Percentiles rank a stretch among this genome's conserved stretches.
Conservation (phyloP, 148 eudicot genomes). For the Arctostaphylos glauca region DNA sequence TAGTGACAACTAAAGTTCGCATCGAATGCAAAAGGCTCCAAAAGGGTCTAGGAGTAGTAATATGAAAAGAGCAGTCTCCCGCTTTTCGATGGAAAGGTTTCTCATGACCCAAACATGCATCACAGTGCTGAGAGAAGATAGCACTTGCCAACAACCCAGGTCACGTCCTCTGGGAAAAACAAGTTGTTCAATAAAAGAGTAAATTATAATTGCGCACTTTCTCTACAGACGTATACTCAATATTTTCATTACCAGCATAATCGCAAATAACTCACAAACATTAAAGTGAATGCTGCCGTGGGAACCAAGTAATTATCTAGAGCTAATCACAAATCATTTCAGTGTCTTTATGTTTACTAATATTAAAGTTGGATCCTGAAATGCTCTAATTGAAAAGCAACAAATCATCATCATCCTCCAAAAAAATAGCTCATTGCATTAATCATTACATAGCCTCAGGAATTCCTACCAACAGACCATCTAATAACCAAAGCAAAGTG, state of each 20-base stretch:
- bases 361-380: too few species aligned
- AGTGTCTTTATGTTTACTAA: neutral
- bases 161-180: too few species aligned
- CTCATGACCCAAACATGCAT: too few species aligned
- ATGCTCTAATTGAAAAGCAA: neutral
- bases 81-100: too few species aligned
- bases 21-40: too few species aligned
- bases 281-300: neutral
- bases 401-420: neutral
- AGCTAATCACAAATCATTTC: neutral
- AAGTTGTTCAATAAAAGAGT: neutral
- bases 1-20: neutral
- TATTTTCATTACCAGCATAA: neutral
- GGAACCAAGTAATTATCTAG: neutral
- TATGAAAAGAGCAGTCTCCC: too few species aligned
- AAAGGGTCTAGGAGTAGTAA: too few species aligned
- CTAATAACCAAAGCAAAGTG: neutral
- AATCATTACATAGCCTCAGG: neutral
- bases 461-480: neutral
- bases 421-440: neutral
- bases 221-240: neutral
- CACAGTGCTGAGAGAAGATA: too few species aligned
- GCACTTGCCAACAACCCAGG: too few species aligned
- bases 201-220: constrained; percentile 5
- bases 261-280: neutral